Evolutionary conservation across 2,329 filamentous ascomycete genomes (phyloP).

Genomic region (Neophaeococcomyces mojaviensis): DNA sequence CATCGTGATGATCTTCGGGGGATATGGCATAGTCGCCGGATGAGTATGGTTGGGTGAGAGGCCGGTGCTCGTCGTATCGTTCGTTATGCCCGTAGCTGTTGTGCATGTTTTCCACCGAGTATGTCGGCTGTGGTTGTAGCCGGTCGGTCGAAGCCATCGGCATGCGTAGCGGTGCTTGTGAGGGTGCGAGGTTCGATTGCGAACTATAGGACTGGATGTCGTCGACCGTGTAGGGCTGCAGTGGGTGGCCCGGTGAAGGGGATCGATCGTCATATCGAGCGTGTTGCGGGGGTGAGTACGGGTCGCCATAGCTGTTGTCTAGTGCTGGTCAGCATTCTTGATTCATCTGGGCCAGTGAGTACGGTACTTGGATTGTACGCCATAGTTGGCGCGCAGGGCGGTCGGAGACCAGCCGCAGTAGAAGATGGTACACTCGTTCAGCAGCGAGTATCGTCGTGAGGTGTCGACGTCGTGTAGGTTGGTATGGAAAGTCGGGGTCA

Average conservation of each 20-base stretch:
- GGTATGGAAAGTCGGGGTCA: no score
- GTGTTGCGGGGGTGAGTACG: conserved; percentile 41
- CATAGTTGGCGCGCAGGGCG: conserved; percentile 37
- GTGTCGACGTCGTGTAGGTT: no score
- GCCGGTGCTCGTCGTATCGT: conserved; percentile 44
- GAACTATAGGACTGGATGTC: conserved; percentile 49
- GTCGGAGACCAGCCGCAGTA: conserved; percentile 3
- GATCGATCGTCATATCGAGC: conserved; percentile 53
- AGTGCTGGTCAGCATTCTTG: conserved; percentile 19
- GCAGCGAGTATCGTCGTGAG: no score
- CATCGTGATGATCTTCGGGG: conserved; percentile 79
- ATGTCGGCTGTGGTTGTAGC: conserved; percentile 75
- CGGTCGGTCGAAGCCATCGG: conserved; percentile 63
- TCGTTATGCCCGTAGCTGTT: conserved; percentile 58
- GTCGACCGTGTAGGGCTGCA: conserved; percentile 69
- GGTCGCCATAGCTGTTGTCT: conserved; percentile 17
- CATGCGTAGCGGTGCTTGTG: conserved; percentile 57
- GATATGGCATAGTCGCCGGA: conserved; percentile 65
- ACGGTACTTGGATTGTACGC: conserved; percentile 69
- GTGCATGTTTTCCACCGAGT: conserved; percentile 62
- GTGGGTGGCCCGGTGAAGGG: conserved; percentile 68
- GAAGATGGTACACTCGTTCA: no score
- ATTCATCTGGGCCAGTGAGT: background rate
- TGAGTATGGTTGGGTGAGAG: conserved; percentile 38
- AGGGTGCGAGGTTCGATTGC: conserved; percentile 48